phyloP scores from a whole-genome alignment of 2,329 filamentous ascomycete genomes.

The Phoma herbarum region DNA sequence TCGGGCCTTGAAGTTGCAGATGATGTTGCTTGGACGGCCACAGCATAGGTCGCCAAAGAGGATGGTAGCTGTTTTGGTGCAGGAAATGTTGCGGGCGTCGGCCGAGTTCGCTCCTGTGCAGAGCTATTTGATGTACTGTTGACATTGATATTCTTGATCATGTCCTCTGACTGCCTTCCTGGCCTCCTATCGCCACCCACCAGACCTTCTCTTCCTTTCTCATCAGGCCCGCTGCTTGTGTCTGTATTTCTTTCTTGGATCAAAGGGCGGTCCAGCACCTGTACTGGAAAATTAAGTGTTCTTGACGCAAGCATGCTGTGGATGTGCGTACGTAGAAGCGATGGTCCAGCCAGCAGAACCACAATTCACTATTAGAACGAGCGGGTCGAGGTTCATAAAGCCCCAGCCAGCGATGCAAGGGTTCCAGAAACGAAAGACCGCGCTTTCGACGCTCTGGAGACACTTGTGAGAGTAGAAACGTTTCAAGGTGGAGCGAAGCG shows the following conservation, averaged over 20 bases:
- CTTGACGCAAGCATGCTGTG: conserved; percentile 12
- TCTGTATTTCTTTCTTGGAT: background rate
- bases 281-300: conserved; percentile 4
- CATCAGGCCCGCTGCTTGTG: background rate
- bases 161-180: background rate
- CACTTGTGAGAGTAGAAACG: conserved; percentile 14
- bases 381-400: conserved; percentile 10
- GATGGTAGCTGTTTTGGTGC: background rate
- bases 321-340: conserved; percentile 5
- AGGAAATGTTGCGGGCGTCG: background rate
- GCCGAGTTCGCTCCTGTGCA: background rate
- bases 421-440: background rate
- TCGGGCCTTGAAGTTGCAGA: background rate
- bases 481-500: conserved; percentile 8
- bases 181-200: background rate
- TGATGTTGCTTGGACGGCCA: background rate
- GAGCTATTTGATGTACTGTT: background rate
- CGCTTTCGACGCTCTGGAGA: conserved; percentile 10
- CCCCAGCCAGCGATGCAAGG: background rate
- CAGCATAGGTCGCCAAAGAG: background rate
- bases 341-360: conserved; percentile 21
- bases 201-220: conserved; percentile 16
- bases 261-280: conserved; percentile 1
- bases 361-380: conserved; percentile 2
- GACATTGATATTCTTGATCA: background rate